Conservation (phyloP, 2,329 filamentous ascomycete species). For the Leptographium galeiforme region DNA sequence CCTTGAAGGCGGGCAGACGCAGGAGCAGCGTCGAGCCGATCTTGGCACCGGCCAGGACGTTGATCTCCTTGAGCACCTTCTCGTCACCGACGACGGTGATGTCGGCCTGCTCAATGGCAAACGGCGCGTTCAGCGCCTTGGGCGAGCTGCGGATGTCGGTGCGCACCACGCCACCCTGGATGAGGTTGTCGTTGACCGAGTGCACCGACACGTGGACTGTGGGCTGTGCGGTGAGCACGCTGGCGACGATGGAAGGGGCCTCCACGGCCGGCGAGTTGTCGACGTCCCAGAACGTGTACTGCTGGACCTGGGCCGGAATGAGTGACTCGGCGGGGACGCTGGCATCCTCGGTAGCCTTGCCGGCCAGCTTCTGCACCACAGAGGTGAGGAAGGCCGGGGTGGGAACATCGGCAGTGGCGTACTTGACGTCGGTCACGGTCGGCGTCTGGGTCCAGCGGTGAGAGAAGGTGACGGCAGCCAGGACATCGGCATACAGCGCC, state of each 20-base stretch:
- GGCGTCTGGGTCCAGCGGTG: slow-evolving; percentile 45
- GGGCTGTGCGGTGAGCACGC: slow-evolving; percentile 57
- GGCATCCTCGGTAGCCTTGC: slow-evolving; percentile 21
- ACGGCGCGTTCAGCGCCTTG: slow-evolving; percentile 56
- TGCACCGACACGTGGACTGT: slow-evolving; percentile 47
- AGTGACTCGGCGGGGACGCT: slow-evolving; percentile 26
- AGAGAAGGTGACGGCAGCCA: slow-evolving; percentile 73
- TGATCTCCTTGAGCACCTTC: slow-evolving; percentile 65
- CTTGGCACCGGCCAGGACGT: slow-evolving; percentile 59
- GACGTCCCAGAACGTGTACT: slow-evolving; percentile 90
- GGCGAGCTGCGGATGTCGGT: slow-evolving; percentile 68
- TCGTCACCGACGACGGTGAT: slow-evolving; percentile 66
- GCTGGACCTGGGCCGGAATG: slow-evolving; percentile 43
- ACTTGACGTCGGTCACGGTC: slow-evolving; percentile 73
- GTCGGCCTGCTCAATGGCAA: slow-evolving; percentile 66
- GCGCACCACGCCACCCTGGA: slow-evolving; percentile 64
- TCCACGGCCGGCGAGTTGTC: slow-evolving; percentile 57
- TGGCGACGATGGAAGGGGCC: slow-evolving; percentile 48
- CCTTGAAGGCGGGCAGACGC: slow-evolving; percentile 65
- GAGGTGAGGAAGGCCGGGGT: slow-evolving; percentile 41
- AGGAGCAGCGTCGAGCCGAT: slow-evolving; percentile 59
- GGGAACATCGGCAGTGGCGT: slow-evolving; percentile 52
- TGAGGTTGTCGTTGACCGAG: slow-evolving; percentile 52
- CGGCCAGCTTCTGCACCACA: slow-evolving; percentile 34
- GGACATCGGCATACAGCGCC: slow-evolving; percentile 80